A percentile compares a stretch with the other conserved stretches of the same genome.
Conservation (phyloP, 2,329 filamentous ascomycete species). For the Fusarium continuum region DNA sequence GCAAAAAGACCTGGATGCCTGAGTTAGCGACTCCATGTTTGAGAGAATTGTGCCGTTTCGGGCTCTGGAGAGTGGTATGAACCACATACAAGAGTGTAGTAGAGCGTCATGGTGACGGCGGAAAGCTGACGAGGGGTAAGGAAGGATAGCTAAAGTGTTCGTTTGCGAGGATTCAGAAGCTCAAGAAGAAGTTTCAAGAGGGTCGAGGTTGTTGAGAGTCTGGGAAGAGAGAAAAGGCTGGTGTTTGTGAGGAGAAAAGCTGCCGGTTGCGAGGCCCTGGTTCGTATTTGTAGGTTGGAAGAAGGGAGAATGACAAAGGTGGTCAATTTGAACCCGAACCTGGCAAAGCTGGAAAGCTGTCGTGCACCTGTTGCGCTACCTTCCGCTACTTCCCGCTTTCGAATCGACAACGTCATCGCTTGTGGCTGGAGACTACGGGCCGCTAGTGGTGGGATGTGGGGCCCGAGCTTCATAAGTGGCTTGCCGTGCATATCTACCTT, state of each 20-base stretch:
- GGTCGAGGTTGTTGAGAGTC: neutral
- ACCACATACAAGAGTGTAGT: slow-evolving; percentile 62
- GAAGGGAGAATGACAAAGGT: slow-evolving; percentile 40
- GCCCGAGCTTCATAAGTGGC: slow-evolving; percentile 19
- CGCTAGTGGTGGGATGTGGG: slow-evolving; percentile 21
- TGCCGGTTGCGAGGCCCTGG: slow-evolving; percentile 13
- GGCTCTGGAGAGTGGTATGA: neutral
- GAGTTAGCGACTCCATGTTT: slow-evolving; percentile 13
- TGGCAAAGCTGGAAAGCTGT: slow-evolving; percentile 40
- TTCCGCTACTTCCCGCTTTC: slow-evolving; percentile 38
- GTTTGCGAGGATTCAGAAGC: slow-evolving; percentile 9
- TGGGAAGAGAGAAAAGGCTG: neutral
- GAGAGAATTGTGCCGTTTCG: neutral
- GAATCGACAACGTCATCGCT: slow-evolving; percentile 50
- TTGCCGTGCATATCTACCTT: slow-evolving; percentile 14
- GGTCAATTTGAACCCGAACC: slow-evolving; percentile 42
- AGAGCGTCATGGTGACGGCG: slow-evolving; percentile 63
- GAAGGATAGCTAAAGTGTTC: slow-evolving; percentile 18
- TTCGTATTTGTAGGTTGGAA: slow-evolving; percentile 36
- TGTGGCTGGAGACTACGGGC: slow-evolving; percentile 43
- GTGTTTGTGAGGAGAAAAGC: neutral
- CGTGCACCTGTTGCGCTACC: slow-evolving; percentile 25
- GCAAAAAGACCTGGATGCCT: slow-evolving; percentile 76
- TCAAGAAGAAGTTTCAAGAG: slow-evolving; percentile 14
- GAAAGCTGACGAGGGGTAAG: slow-evolving; percentile 39